phyloP scores from a whole-genome alignment of 163 green algal genomes.

The Scenedesmus sp. region DNA sequence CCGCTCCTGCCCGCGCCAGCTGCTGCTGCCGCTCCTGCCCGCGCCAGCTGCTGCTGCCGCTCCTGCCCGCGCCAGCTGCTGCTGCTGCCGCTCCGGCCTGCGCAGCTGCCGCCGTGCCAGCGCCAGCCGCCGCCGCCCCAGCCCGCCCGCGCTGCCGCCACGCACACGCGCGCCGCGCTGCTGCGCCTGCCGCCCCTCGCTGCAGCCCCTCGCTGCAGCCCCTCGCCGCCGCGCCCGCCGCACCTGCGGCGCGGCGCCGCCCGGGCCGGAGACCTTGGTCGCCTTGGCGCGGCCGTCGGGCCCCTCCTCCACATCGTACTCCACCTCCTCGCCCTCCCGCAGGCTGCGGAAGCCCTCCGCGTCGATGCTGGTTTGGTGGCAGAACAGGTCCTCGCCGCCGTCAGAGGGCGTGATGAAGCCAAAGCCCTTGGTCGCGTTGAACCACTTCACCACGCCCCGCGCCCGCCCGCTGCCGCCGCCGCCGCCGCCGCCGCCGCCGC shows the following conservation, averaged over 20 bases:
- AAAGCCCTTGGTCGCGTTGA: constrained; percentile 95
- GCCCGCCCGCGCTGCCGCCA: background rate
- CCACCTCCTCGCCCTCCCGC: constrained; percentile 88
- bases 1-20: background rate
- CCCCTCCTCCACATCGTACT: constrained; percentile 87
- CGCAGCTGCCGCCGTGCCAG: background rate
- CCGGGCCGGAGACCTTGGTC: constrained; percentile 88
- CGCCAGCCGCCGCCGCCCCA: background rate
- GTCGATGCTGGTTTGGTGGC: constrained; percentile 89
- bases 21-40: background rate
- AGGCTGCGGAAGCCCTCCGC: constrained; percentile 92
- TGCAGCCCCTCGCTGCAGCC: background rate
- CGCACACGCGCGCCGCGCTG: background rate
- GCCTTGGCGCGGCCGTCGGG: constrained; percentile 92
- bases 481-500: no score
- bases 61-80: background rate
- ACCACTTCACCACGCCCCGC: constrained; percentile 82
- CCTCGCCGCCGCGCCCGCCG: background rate
- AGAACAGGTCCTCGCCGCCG: constrained; percentile 86
- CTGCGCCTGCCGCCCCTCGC: background rate
- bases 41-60: background rate
- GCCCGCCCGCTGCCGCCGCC: no score
- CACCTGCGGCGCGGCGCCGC: constrained; percentile 78
- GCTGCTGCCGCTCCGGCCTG: no score
- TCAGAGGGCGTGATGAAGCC: constrained; percentile 90